Evolutionary conservation across 1,284 basidiomycete species (phyloP), one percentile per base, ranked within the genome.

Genomic region (Microbotryomycetes sp.): DNA sequence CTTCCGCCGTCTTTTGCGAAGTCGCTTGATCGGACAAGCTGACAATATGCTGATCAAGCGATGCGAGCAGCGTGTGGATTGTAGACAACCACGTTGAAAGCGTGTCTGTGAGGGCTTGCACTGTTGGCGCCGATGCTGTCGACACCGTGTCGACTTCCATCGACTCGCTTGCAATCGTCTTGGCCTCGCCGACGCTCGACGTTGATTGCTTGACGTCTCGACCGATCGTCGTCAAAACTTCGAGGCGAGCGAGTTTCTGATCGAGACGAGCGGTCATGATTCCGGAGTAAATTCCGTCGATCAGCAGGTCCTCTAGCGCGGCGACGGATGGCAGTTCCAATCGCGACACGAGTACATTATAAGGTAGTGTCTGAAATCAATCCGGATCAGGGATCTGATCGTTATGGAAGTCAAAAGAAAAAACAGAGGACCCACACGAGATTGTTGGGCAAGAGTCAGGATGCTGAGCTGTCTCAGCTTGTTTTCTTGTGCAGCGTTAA

Each of bases 381-480:
- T 74, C 3, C 66, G 56, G 5, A 74, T 62, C 13, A 69, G 68
- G 35, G 9, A 18, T 41, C 11, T 41, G 35, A 11, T 9, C 35
- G 35, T 41, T 9, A 41, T 41, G 31, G 30, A 50, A 31, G 2
- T 31, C 5, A 41, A 45, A 4, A 6, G 24, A 50, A n/a, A n/a
- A n/a, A n/a, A n/a, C n/a, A n/a, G n/a, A n/a, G n/a, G 26, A 77
- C 86, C 62, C 72, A 91, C 90, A 59, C 91, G 82, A 63, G 81
- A 82, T 64, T 85, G 79, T 52, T 83, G 78, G 1, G 88, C 87
- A 30, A 91, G 80, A 0, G 90, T 83, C 29, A 94, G 86, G 57
- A 97, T 84, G 0, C 91, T 88, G 5, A 98, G 83, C 70, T 94
- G 90, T 76, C 89, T 91, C 18, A 98, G 82, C 75, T 98, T 98